Evolutionary conservation across 345 rosid species (phyloP).

Genomic region (Draba incana): DNA sequence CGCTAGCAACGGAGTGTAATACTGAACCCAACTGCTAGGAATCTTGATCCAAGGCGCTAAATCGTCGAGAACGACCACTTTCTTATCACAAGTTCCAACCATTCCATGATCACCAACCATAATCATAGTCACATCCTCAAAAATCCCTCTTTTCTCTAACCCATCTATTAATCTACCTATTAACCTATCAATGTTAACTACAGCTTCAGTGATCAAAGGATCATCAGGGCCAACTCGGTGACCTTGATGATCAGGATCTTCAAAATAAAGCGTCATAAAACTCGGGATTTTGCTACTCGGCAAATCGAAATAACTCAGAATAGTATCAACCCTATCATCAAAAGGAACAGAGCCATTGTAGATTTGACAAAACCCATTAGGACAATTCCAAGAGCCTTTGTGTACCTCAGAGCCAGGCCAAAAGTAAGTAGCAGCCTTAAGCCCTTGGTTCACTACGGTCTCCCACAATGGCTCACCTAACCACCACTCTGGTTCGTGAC

Average conservation of each 20-base stretch:
- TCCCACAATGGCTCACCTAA: slow-evolving; percentile 96
- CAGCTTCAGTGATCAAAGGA: slow-evolving; percentile 80
- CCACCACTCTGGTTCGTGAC: slow-evolving; percentile 96
- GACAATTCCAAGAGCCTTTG: slow-evolving; percentile 90
- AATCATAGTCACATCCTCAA: slow-evolving; percentile 81
- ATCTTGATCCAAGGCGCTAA: slow-evolving; percentile 73
- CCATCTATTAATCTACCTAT: slow-evolving; percentile 81
- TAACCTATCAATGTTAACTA: slow-evolving; percentile 65
- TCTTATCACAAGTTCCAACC: slow-evolving; percentile 94
- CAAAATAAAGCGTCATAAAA: slow-evolving; percentile 85
- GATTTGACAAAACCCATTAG: slow-evolving; percentile 52
- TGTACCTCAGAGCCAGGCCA: slow-evolving; percentile 99
- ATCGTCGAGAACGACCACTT: slow-evolving; percentile 71
- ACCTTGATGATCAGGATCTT: slow-evolving; percentile 98
- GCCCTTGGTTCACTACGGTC: slow-evolving; percentile 79
- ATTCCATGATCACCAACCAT: slow-evolving; percentile 98
- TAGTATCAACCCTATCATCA: slow-evolving; percentile 83
- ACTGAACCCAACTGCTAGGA: slow-evolving; percentile 71
- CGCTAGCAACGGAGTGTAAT: slow-evolving; percentile 69
- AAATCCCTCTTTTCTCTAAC: slow-evolving; percentile 75
- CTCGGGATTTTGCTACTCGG: slow-evolving; percentile 66
- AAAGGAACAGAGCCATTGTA: slow-evolving; percentile 82
- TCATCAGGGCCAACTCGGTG: slow-evolving; percentile 94
- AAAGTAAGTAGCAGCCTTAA: slow-evolving; percentile 82
- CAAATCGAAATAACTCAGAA: slow-evolving; percentile 76